A percentile compares a stretch with the other conserved stretches of the same genome.
Evolutionary conservation across 129 eudicot species (phyloP).

Genomic region (Cynara cardunculus): DNA sequence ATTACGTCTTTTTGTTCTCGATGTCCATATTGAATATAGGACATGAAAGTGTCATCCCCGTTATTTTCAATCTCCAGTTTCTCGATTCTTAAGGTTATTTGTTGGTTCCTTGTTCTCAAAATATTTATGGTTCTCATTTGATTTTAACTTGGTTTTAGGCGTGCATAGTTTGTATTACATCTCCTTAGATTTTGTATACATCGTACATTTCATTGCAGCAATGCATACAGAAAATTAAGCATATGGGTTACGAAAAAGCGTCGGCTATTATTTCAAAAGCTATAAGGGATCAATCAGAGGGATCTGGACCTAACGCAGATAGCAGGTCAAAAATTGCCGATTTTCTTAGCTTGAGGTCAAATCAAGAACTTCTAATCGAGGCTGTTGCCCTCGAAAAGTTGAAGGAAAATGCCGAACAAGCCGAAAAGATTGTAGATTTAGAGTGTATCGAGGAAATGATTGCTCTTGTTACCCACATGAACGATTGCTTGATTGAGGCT

Average conservation of each 20-base stretch:
- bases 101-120: no score
- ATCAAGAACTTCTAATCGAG: conserved; percentile 87
- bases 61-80: no score
- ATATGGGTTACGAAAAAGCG: conserved; percentile 45
- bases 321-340: conserved; percentile 62
- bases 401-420: conserved; percentile 89
- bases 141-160: no score
- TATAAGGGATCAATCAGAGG: conserved; percentile 63
- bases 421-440: conserved; percentile 70
- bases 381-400: conserved; percentile 95
- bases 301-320: conserved; percentile 65
- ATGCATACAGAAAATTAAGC: conserved; percentile 63
- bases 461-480: conserved; percentile 75
- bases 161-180: no score
- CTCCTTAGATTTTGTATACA: background rate
- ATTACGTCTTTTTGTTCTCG: no score
- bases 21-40: no score
- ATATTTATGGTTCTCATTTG: no score
- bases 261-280: conserved; percentile 53
- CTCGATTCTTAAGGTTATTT: no score
- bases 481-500: conserved; percentile 51
- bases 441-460: conserved; percentile 78
- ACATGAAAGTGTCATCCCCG: no score
- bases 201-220: conserved; percentile 45
- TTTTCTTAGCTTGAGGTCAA: conserved; percentile 64